Conservation (phyloP, 1,139 yeast genomes). For the Kurtzmaniella quercitrusa region DNA sequence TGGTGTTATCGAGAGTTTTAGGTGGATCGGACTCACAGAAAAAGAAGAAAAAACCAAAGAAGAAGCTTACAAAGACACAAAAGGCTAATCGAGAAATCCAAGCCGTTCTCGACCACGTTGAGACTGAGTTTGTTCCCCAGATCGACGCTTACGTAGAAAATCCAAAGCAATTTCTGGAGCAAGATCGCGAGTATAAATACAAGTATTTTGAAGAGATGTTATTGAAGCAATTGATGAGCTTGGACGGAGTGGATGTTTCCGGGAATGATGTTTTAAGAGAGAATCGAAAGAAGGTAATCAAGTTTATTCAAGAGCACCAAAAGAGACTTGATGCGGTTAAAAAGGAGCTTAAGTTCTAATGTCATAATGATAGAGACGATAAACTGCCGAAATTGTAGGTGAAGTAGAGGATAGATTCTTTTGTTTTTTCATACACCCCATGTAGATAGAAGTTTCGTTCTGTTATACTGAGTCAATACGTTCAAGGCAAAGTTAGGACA, state of each 20-base stretch:
- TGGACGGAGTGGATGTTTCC: slow-evolving; percentile 61
- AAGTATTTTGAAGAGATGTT: slow-evolving; percentile 64
- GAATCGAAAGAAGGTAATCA: slow-evolving; percentile 57
- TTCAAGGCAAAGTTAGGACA: too few species aligned
- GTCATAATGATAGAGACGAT: slow-evolving; percentile 1
- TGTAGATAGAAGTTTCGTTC: too few species aligned
- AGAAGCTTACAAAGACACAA: slow-evolving; percentile 42
- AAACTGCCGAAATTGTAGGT: background rate
- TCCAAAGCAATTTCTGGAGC: slow-evolving; percentile 28
- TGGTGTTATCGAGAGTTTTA: slow-evolving; percentile 15
- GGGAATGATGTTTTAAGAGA: slow-evolving; percentile 49
- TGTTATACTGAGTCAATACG: too few species aligned
- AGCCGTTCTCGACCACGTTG: slow-evolving; percentile 39
- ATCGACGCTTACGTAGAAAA: slow-evolving; percentile 38
- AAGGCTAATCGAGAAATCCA: slow-evolving; percentile 41
- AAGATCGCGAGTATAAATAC: slow-evolving; percentile 47
- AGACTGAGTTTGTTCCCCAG: slow-evolving; percentile 39
- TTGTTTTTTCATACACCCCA: too few species aligned
- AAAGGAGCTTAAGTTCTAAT: slow-evolving; percentile 25
- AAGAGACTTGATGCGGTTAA: slow-evolving; percentile 55
- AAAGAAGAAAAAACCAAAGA: slow-evolving; percentile 25
- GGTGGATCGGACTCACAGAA: slow-evolving; percentile 6
- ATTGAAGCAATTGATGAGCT: slow-evolving; percentile 58
- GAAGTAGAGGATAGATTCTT: too few species aligned
- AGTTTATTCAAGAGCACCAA: slow-evolving; percentile 56